These are phyloP conservation scores for Leccinellum rugosiceps DNA, from an alignment of 768 basidiomycete species.

Conservation along the genomic window DNA sequence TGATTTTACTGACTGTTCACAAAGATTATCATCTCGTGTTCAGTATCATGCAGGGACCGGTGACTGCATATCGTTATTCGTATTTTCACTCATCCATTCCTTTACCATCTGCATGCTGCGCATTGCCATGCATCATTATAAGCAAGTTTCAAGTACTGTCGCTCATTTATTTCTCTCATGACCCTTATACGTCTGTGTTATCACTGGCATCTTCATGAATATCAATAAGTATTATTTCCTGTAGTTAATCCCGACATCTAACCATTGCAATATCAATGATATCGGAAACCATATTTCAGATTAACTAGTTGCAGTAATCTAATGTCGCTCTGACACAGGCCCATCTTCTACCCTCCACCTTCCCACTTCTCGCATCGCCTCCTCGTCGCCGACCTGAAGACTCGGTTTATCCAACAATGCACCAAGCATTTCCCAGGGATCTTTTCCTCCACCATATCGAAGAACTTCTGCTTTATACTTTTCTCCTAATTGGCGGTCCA, in stretches of 20 bases:
- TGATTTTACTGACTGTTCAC: neutral
- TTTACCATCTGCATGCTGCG: neutral
- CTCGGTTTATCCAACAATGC: conserved; percentile 59
- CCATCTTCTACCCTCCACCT: conserved; percentile 84
- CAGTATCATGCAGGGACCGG: neutral
- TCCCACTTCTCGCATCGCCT: conserved; percentile 89
- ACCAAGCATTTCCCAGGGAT: conserved; percentile 93
- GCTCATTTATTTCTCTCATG: neutral
- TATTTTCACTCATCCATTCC: conserved; percentile 1
- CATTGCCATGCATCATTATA: neutral
- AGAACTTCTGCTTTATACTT: conserved; percentile 75
- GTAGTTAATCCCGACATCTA: neutral
- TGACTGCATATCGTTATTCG: conserved; percentile 18
- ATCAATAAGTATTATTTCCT: neutral
- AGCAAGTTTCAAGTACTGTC: neutral
- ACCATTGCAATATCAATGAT: neutral
- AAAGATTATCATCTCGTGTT: conserved; percentile 5
- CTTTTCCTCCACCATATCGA: conserved; percentile 80
- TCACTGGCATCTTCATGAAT: neutral
- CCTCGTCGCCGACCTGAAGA: conserved; percentile 67
- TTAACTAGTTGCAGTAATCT: conserved; percentile 6
- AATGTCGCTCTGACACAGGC: conserved; percentile 59
- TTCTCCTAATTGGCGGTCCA: conserved; percentile 75
- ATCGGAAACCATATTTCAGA: neutral
- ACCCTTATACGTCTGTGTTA: neutral